Evolutionary conservation across 805 yeast genomes (phyloP), one percentile per base, ranked within the genome.

Genomic region (Cyberlindnera xylosilytica): DNA sequence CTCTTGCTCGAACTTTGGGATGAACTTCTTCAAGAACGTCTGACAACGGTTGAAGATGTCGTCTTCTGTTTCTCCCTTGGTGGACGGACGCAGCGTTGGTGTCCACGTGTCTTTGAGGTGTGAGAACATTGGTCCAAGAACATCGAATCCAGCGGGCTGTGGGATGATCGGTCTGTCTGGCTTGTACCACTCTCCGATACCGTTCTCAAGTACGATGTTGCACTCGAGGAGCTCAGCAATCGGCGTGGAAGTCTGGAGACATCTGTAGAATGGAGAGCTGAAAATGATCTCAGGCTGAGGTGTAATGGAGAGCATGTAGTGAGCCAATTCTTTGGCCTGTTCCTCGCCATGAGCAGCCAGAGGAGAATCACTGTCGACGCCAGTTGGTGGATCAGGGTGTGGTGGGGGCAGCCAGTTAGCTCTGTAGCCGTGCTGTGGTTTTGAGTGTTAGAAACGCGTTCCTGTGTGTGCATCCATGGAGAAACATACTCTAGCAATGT

Each of bases 161-260:
- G 97, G 95, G 46, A 85, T 78, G 12, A 78, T 68, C 1, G 69
- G 69, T 53, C 96, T 69, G 34, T 76, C 77, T n/a, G 78, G 79
- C 53, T 78, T 77, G 57, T 85, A 91, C 95, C 96, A 89, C 64
- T 93, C 97, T 18, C 97, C 95, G 20, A 91, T 71, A 1, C 97
- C 98, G 40, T 81, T 66, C 54, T 93, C 99, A 4, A 86, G 63
- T 37, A 66, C 71, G 10, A 90, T 75, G 11, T 79, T 77, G 27
- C 85, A 52, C 5, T 72, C 79, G 13, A 88, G 63, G 20, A 60
- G 58, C 33, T 78, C 68, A 1, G 95, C 79, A 12, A 82, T 70
- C 2, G 96, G 95, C 10, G 73, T 64, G 7, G 83, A 72, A 0
- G 98, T 90, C 57, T 93, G 87, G 6, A 89, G 68, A 61, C 98